Conservation (phyloP, 2,329 filamentous ascomycete genomes). For the Conoideocrella luteorostrata region DNA sequence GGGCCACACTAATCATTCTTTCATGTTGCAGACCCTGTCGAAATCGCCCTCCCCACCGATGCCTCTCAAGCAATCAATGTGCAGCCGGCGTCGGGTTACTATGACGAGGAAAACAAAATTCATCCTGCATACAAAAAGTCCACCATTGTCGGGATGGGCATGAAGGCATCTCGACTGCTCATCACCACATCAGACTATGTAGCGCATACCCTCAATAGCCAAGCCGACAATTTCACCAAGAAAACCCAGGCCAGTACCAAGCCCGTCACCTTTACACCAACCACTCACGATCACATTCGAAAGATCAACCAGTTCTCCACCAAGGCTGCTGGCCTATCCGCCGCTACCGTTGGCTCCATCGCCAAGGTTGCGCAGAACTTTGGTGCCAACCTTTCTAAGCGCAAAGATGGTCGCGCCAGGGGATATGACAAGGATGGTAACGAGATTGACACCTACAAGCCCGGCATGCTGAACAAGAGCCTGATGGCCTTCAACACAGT, state of each 20-base stretch:
- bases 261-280: slow-evolving; percentile 80
- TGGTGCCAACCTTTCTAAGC: slow-evolving; percentile 61
- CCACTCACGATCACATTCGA: slow-evolving; percentile 77
- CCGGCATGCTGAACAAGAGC: slow-evolving; percentile 88
- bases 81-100: slow-evolving; percentile 57
- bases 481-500: slow-evolving; percentile 95
- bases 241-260: slow-evolving; percentile 71
- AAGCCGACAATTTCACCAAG: slow-evolving; percentile 74
- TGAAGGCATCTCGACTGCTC: slow-evolving; percentile 82
- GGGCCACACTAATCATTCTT: neutral
- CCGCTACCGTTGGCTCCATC: slow-evolving; percentile 82
- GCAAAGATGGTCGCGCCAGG: slow-evolving; percentile 45
- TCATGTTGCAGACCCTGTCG: slow-evolving; percentile 56
- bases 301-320: slow-evolving; percentile 84
- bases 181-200: slow-evolving; percentile 80
- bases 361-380: slow-evolving; percentile 82
- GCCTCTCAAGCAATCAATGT: slow-evolving; percentile 60
- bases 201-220: slow-evolving; percentile 67
- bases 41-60: slow-evolving; percentile 66
- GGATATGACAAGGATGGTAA: slow-evolving; percentile 67
- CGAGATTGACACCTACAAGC: slow-evolving; percentile 64
- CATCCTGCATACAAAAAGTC: slow-evolving; percentile 92
- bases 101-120: slow-evolving; percentile 44
- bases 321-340: slow-evolving; percentile 69
- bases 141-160: slow-evolving; percentile 77